These are phyloP conservation scores for Epichloe bromicola DNA, from an alignment of 2,329 filamentous ascomycete genomes.

Conservation along the genomic window DNA sequence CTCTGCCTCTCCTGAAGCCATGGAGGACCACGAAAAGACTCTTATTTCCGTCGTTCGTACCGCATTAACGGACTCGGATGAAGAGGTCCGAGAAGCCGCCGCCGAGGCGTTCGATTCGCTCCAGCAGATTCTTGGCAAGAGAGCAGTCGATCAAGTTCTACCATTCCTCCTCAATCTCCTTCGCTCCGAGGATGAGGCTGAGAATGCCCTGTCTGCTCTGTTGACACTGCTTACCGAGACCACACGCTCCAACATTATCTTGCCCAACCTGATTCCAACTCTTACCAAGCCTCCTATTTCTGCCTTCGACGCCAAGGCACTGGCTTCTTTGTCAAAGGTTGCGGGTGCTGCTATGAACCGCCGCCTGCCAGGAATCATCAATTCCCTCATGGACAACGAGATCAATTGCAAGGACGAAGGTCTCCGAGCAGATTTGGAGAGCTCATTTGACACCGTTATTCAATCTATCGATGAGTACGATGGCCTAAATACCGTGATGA, in stretches of 20 bases:
- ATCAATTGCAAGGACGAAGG: conserved; percentile 63
- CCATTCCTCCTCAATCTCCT: conserved; percentile 86
- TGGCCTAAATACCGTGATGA: conserved; percentile 92
- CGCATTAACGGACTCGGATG: conserved; percentile 78
- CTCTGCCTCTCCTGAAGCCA: conserved; percentile 73
- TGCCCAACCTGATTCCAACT: conserved; percentile 91
- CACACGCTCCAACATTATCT: conserved; percentile 86
- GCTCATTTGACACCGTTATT: conserved; percentile 78
- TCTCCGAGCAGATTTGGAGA: conserved; percentile 59
- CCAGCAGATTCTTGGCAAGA: conserved; percentile 88
- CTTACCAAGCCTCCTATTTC: conserved; percentile 83
- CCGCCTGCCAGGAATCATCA: conserved; percentile 78
- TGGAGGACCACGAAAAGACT: conserved; percentile 91
- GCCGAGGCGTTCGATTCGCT: conserved; percentile 94
- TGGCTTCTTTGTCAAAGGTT: conserved; percentile 87
- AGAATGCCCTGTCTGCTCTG: conserved; percentile 84
- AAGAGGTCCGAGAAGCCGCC: conserved; percentile 85
- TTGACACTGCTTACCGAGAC: conserved; percentile 89
- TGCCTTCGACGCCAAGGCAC: conserved; percentile 84
- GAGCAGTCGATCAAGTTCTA: conserved; percentile 86
- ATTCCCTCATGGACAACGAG: conserved; percentile 87
- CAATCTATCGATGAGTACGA: conserved; percentile 92
- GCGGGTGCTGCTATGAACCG: conserved; percentile 85
- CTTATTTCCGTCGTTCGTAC: conserved; percentile 89
- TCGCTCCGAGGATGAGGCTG: conserved; percentile 71